Base-by-base conservation (phyloP, 2,329 filamentous ascomycete genomes). In the Exophiala xenobiotica region DNA sequence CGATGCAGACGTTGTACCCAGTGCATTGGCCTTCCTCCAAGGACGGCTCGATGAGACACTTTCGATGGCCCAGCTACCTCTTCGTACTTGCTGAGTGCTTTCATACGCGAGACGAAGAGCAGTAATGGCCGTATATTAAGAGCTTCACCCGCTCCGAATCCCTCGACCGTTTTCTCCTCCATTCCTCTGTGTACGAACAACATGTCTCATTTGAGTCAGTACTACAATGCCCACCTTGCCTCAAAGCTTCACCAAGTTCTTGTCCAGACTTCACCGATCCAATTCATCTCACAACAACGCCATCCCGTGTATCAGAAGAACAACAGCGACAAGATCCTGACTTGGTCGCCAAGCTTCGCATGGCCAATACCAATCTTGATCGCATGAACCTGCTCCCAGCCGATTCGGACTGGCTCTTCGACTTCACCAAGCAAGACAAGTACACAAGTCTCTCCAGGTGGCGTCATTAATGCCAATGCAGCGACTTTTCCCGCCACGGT, bases 401-500 rank as follows among this genome's bases (percentile, higher is more conserved):
- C 12, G 64, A 74, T 53, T 63, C 64, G 12, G 71, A 73, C 58
- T 79, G 75, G 75, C 61, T 67, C 35, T 79, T 77, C 61, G 74
- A 79, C 65, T 80, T 78, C 64, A 69, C 61, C 22, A 64, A 65
- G 7, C 67, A 75, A 45, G 57, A 63, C 9, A 66, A 68, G 59
- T 72, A 75, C 60, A 74, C 66, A n/a, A 24, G 72, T 72, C 54
- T 54, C 58, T 6, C 75, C 74, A 1, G 77, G 77, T 9, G 70
- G 71, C 12, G 77, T 80, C 26, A 68, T 75, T 56, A 79, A 76
- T 57, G 77, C 77, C 57, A 77, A 78, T 56, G 72, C 73, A 9
- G 75, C 75, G 14, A 78, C 74, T 16, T 78, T 78, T 57, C 76
- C 76, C 4, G 74, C 75, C 14, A 65, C 74, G 1, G 69, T 69